Conservation (phyloP, 2,329 filamentous ascomycete genomes). For the Cadophora sp. region DNA sequence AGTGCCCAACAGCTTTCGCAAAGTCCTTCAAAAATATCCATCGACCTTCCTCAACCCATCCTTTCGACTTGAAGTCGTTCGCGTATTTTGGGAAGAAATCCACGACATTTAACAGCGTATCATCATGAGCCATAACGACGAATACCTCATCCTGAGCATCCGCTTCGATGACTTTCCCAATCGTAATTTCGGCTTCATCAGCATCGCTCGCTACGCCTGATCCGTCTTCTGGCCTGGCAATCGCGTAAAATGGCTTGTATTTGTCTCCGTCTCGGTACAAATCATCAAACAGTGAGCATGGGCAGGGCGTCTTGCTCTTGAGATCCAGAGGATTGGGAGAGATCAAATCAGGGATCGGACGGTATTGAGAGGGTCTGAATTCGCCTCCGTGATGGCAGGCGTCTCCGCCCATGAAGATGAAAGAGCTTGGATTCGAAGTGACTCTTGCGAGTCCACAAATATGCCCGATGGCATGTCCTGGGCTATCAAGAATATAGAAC, state of each 20-base stretch:
- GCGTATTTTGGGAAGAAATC: conserved; percentile 57
- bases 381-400: conserved; percentile 53
- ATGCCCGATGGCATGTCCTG: conserved; percentile 57
- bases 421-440: conserved; percentile 44
- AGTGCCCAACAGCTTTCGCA: conserved; percentile 46
- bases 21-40: conserved; percentile 61
- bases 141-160: conserved; percentile 54
- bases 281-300: conserved; percentile 48
- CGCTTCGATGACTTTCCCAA: conserved; percentile 53
- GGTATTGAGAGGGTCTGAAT: conserved; percentile 51
- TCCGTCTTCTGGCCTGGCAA: conserved; percentile 33
- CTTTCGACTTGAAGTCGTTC: conserved; percentile 54
- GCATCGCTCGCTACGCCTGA: conserved; percentile 37
- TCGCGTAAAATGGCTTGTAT: conserved; percentile 44
- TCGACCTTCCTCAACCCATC: conserved; percentile 51
- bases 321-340: conserved; percentile 48
- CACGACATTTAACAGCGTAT: conserved; percentile 49
- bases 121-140: conserved; percentile 56
- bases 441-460: conserved; percentile 51
- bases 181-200: conserved; percentile 47
- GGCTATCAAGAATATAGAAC: conserved; percentile 59
- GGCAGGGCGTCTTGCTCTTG: conserved; percentile 45
- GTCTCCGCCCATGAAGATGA: conserved; percentile 59
- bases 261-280: conserved; percentile 46
- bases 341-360: conserved; percentile 48